phyloP scores from a whole-genome alignment of 441 rosid genomes.

The Rhodomyrtus psidioides region DNA sequence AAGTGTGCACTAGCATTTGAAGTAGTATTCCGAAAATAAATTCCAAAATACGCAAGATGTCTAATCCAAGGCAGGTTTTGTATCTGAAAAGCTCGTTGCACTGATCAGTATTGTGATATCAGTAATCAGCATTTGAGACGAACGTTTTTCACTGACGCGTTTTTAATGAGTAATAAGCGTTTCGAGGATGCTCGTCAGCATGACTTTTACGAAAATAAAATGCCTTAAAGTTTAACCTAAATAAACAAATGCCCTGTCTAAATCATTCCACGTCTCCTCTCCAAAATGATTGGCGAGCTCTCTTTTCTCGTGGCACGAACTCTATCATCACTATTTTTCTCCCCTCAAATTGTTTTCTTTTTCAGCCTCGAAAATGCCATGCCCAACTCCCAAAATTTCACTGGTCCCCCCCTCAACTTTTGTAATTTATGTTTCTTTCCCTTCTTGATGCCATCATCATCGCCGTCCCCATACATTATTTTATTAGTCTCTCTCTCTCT shows the following conservation, averaged over 20 bases:
- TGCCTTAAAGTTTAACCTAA: background rate
- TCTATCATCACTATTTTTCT: background rate
- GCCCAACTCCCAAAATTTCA: background rate
- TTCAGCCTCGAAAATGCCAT: background rate
- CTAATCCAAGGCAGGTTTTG: background rate
- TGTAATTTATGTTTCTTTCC: background rate
- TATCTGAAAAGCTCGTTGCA: background rate
- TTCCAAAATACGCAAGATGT: background rate
- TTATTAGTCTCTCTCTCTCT: background rate
- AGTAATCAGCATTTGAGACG: background rate
- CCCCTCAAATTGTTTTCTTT: background rate
- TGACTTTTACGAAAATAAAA: no score
- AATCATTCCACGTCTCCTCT: background rate
- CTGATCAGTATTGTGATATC: background rate
- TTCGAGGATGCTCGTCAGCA: background rate
- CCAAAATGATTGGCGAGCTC: background rate
- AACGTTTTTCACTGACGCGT: background rate
- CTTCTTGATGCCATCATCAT: background rate
- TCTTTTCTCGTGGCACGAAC: background rate
- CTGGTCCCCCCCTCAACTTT: background rate
- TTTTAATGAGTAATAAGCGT: background rate
- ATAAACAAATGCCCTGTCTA: background rate
- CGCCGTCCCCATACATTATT: background rate
- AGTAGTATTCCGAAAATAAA: background rate
- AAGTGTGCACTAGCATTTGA: background rate